Evolutionary conservation across 805 yeast genomes (phyloP), one percentile per base, ranked within the genome.

Genomic region (Candida sphagnicola): DNA sequence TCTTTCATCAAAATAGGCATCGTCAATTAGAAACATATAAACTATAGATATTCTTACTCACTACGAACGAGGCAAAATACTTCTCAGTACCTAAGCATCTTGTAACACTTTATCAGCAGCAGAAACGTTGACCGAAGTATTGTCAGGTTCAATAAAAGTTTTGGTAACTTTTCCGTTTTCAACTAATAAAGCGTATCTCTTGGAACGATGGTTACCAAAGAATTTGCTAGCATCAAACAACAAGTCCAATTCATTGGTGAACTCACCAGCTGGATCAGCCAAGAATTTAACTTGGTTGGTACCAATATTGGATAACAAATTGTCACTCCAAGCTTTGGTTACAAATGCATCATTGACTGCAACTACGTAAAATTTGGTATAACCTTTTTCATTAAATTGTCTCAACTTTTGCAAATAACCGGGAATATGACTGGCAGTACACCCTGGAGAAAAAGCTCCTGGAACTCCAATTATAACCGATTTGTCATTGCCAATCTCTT

Each of bases 271-370:
- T n/a, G 93, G 82, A 60, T 89, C 96, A 30, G 95, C 87, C 47
- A 88, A 69, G 57, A 84, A 76, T 40, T 74, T 71, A 38, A 82
- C 62, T 39, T 65, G 61, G 19, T 51, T 47, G n/a, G 49, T 50
- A 14, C 47, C 50, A 13, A 47, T 48, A 14, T 48, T 47, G 34
- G 50, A 54, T 18, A 58, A 46, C 28, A 63, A 49, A 2, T 34
- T 18, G 6, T 79, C 74, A 31, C 76, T 78, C 95, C 95, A 89
- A 0, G 93, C 90, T 50, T 77, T 75, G 54, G 81, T 77, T 35
- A 88, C 96, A 59, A 89, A 89, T 2, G 93, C 75, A 57, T 89
- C 96, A 61, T 89, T 89, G 35, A 86, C 95, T 14, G 93, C 73
- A 25, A 89, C 77, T 31, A 89, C 77, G 51, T 72, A 78, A 37